These are phyloP conservation scores for Pseudoturritis turrita DNA, from an alignment of 345 rosid species.

Conservation along the genomic window DNA sequence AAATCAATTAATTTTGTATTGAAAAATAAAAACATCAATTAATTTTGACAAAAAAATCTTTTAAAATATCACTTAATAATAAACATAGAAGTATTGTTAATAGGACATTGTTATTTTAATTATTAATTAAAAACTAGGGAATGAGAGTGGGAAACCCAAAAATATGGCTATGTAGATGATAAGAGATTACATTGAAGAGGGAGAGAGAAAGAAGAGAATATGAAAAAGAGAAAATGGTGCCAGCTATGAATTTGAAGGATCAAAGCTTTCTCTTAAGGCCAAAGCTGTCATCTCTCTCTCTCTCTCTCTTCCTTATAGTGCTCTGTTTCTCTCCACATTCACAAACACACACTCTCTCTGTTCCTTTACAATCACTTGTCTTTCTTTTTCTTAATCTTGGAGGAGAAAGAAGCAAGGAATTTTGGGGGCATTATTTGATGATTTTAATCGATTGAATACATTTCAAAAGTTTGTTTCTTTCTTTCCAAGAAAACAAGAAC, in stretches of 20 bases:
- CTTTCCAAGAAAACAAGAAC: not conserved
- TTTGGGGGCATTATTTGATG: not conserved
- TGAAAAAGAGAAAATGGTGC: constrained; percentile 43
- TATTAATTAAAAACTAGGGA: not conserved
- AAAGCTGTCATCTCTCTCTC: constrained; percentile 58
- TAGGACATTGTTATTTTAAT: not conserved
- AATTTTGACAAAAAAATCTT: too few species aligned
- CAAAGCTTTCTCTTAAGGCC: constrained; percentile 66
- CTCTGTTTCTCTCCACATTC: constrained; percentile 26
- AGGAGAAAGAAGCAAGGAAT: constrained; percentile 24
- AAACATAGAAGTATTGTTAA: too few species aligned
- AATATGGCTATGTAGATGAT: constrained; percentile 1
- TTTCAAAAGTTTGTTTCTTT: not conserved
- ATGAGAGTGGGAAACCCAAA: constrained; percentile 11
- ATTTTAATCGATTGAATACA: not conserved
- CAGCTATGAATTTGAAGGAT: constrained; percentile 88
- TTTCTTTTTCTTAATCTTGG: constrained; percentile 21
- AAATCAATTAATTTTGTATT: too few species aligned
- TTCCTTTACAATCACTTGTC: constrained; percentile 19
- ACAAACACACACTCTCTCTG: not conserved
- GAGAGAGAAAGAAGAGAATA: constrained; percentile 43
- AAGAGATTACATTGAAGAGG: constrained; percentile 17
- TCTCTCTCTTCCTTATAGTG: constrained; percentile 28
- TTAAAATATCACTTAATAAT: too few species aligned
- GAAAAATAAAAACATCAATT: too few species aligned